Evolutionary conservation across 371 early-diverging fungal species (phyloP).

Genomic region (Nematocida major): DNA sequence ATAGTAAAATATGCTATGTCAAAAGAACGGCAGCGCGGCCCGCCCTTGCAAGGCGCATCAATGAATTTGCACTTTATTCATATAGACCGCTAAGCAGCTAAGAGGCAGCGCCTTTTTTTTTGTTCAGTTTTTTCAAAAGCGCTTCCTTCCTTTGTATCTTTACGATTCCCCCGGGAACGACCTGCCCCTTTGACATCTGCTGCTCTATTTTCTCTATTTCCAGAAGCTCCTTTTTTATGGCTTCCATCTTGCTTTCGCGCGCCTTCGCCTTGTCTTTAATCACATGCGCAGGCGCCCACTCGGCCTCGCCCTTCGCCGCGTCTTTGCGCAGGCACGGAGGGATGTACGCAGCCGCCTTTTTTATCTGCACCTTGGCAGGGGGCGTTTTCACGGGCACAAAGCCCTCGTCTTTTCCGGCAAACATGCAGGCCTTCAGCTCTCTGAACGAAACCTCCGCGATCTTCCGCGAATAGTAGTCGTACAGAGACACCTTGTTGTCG

Average conservation of each 20-base stretch:
- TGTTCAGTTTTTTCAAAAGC: conserved; percentile 23
- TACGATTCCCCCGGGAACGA: conserved; percentile 33
- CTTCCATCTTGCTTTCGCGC: conserved; percentile 25
- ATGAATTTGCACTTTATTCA: neutral
- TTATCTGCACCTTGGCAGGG: conserved; percentile 45
- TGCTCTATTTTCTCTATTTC: conserved; percentile 54
- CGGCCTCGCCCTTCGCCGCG: neutral
- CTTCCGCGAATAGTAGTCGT: conserved; percentile 64
- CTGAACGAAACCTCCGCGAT: conserved; percentile 55
- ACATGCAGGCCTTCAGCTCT: conserved; percentile 49
- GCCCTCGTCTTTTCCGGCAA: conserved; percentile 17
- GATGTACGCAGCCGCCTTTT: conserved; percentile 47
- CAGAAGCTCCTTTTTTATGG: conserved; percentile 50
- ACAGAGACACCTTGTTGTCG: conserved; percentile 62
- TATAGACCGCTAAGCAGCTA: neutral
- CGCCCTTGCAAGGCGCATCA: too few species aligned
- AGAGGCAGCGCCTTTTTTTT: neutral
- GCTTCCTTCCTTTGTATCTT: conserved; percentile 40
- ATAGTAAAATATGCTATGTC: neutral
- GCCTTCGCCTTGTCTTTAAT: conserved; percentile 14
- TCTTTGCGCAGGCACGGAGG: conserved; percentile 51
- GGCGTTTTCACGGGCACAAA: conserved; percentile 6
- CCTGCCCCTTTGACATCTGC: conserved; percentile 53
- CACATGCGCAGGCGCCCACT: conserved; percentile 25
- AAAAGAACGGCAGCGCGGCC: too few species aligned